Conservation (phyloP, 495 filamentous ascomycete species). For the Umbilicaria muhlenbergii region DNA sequence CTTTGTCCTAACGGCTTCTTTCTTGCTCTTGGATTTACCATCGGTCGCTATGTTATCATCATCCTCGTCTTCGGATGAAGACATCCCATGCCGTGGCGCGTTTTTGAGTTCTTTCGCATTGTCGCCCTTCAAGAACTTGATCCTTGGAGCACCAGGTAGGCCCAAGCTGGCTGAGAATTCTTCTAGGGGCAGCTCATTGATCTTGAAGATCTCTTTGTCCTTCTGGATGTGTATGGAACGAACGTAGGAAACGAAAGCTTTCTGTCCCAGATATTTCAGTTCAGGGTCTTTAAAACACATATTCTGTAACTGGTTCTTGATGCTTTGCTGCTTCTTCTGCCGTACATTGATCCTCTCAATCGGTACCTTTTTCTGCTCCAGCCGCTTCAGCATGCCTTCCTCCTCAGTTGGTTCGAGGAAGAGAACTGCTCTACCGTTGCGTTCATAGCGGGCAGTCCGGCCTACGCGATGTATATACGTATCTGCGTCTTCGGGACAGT, state of each 20-base stretch:
- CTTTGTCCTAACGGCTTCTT: slow-evolving; percentile 61
- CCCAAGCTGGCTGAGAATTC: slow-evolving; percentile 74
- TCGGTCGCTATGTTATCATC: slow-evolving; percentile 35
- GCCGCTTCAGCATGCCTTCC: slow-evolving; percentile 60
- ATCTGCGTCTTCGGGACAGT: slow-evolving; percentile 90
- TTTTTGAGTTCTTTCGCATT: slow-evolving; percentile 81
- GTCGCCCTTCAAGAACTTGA: slow-evolving; percentile 81
- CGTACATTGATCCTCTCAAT: slow-evolving; percentile 73
- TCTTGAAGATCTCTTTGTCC: slow-evolving; percentile 80
- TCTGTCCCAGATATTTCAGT: slow-evolving; percentile 89
- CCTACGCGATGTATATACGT: slow-evolving; percentile 97
- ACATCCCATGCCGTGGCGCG: slow-evolving; percentile 44
- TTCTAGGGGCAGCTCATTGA: slow-evolving; percentile 67
- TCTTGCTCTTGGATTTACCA: slow-evolving; percentile 25
- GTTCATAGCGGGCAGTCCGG: slow-evolving; percentile 85
- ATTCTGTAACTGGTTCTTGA: slow-evolving; percentile 70
- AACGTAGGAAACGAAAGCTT: slow-evolving; percentile 82
- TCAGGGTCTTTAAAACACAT: slow-evolving; percentile 93
- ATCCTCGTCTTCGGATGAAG: slow-evolving; percentile 34
- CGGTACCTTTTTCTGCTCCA: slow-evolving; percentile 77
- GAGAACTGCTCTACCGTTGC: slow-evolving; percentile 70
- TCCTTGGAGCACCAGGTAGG: slow-evolving; percentile 75
- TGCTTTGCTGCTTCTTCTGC: slow-evolving; percentile 72
- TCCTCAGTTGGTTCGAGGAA: slow-evolving; percentile 91
- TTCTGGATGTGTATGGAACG: slow-evolving; percentile 74